Base-by-base conservation (phyloP, 2,329 filamentous ascomycete species). In the Didymella segeticola region DNA sequence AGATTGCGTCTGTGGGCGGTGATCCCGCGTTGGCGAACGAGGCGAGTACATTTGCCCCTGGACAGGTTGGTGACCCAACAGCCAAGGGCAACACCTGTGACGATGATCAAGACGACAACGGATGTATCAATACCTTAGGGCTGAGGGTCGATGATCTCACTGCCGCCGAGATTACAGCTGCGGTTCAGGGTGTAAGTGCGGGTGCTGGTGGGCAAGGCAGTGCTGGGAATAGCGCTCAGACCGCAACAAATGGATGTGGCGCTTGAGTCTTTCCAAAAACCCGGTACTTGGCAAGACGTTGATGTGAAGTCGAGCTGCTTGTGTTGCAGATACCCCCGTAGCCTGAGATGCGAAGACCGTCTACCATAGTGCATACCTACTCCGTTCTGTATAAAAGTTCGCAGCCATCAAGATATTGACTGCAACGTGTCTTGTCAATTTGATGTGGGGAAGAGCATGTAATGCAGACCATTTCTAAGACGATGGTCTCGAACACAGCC, bases 11-110 rank as follows among this genome's bases (percentile, higher is more conserved):
- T 4, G 78, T 89, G 57, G 86, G 87, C 12, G 87, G 83, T 25
- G 83, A 89, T 69, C 84, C 86, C 14, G 75, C 80, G 41, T 75
- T 83, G 29, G 87, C 87, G 31, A 82, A 88, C 43, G 75, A 85
- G 58, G 79, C 80, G 25, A 86, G 84, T 48, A 89, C 86, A 5
- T 89, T 89, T 66, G 80, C 79, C 5, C 83, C 86, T 14, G 86
- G 86, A 45, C 60, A 81, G 60, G 76, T 85, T 64, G 75, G 79
- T 64, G 81, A 80, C 58, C 61, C 66, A n/a, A 83, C 81, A 43
- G 80, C 60, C 20, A 68, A 66, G 19, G 84, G 84, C 17, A 84
- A 85, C 63, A 79, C 78, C 25, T 86, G 83, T 45, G 77, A 85
- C 56, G 75, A 74, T 15, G 69, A 61, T 2, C 68, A 80, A 39